phyloP scores from a whole-genome alignment of 2,329 filamentous ascomycete species.

The Pleoardoris graminearum region DNA sequence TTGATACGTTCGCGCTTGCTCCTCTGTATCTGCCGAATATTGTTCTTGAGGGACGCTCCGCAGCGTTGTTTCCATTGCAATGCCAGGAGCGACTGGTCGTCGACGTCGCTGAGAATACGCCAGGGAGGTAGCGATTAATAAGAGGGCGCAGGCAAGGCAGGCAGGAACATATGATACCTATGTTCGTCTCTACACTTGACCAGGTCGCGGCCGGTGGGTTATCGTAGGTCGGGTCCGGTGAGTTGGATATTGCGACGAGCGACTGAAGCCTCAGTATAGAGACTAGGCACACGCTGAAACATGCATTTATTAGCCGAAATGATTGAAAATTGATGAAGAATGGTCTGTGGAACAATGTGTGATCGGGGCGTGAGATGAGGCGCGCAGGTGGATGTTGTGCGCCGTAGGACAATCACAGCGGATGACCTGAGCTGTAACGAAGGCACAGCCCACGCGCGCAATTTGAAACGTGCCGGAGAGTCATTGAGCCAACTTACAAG shows the following conservation, averaged over 20 bases:
- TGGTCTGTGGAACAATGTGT: not conserved
- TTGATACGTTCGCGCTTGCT: slow-evolving; percentile 12
- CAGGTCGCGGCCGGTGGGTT: slow-evolving; percentile 39
- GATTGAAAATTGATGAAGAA: not conserved
- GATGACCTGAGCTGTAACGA: not conserved
- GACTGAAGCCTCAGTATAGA: slow-evolving; percentile 41
- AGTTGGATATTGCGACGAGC: slow-evolving; percentile 38
- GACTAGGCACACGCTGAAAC: slow-evolving; percentile 38
- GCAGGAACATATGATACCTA: slow-evolving; percentile 42
- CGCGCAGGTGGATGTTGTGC: slow-evolving; percentile 8
- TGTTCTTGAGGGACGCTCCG: slow-evolving; percentile 9
- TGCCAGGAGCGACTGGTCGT: slow-evolving; percentile 6
- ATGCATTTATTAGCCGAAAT: slow-evolving; percentile 1
- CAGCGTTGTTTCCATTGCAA: slow-evolving; percentile 15
- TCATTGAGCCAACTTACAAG: slow-evolving; percentile 38
- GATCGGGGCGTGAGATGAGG: not conserved
- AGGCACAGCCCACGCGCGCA: slow-evolving; percentile 3
- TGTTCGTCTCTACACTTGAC: slow-evolving; percentile 35
- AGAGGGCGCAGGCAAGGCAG: slow-evolving; percentile 36
- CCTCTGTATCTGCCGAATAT: slow-evolving; percentile 7
- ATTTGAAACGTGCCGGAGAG: not conserved
- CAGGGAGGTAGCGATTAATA: slow-evolving; percentile 28
- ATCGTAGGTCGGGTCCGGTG: slow-evolving; percentile 34
- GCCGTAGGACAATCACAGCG: slow-evolving; percentile 10
- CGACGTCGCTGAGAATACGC: slow-evolving; percentile 19